Percentiles rank a stretch among this genome's conserved stretches.
Evolutionary conservation across 805 yeast species (phyloP).

Genomic region (Cyberlindnera japonica): DNA sequence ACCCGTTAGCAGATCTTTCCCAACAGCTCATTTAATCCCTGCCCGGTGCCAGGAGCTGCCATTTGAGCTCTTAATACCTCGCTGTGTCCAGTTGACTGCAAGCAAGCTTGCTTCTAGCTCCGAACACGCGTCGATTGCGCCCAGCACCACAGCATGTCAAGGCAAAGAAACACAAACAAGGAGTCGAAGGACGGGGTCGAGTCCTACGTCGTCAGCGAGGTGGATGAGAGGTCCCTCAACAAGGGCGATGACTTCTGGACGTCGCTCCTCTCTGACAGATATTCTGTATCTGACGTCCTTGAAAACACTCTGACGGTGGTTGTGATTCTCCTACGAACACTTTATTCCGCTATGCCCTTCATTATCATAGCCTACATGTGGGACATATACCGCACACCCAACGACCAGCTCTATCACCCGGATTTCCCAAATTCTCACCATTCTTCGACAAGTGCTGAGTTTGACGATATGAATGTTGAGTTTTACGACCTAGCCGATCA

Average conservation of each 20-base stretch:
- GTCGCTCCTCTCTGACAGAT: background rate
- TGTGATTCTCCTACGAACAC: background rate
- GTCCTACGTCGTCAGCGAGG: background rate
- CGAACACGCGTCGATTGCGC: no score
- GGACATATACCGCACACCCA: constrained; percentile 12
- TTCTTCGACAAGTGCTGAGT: constrained; percentile 22
- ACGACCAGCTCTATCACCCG: constrained; percentile 28
- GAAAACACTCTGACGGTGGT: background rate
- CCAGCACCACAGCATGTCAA: constrained; percentile 5
- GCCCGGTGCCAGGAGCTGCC: no score
- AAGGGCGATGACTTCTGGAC: background rate
- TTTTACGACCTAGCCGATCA: constrained; percentile 71
- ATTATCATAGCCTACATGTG: constrained; percentile 12
- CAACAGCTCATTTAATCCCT: no score
- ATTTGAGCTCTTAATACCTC: no score
- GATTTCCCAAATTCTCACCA: constrained; percentile 33
- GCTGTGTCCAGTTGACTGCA: no score
- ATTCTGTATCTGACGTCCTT: constrained; percentile 2
- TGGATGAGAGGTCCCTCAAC: background rate
- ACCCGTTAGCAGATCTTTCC: no score
- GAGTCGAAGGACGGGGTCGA: constrained; percentile 5
- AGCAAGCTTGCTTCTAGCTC: no score
- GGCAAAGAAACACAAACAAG: constrained; percentile 10
- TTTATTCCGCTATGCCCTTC: constrained; percentile 16
- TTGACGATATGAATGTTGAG: constrained; percentile 43